Conservation (phyloP, 306 rosid species). For the Canavalia gladiata region DNA sequence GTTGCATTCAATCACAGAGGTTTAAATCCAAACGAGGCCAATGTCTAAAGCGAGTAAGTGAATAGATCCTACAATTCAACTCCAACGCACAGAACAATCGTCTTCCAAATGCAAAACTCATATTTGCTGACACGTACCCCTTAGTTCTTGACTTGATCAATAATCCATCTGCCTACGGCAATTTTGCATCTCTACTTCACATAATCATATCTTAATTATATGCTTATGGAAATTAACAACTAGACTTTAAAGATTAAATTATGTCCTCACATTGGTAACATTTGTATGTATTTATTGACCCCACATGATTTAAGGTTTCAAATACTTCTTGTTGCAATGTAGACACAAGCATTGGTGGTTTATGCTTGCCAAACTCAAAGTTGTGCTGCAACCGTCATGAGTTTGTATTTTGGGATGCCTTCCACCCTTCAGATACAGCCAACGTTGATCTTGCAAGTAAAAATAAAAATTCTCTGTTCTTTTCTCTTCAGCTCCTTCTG, state of each 20-base stretch:
- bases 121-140: conserved; percentile 73
- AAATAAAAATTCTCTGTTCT: conserved; percentile 58
- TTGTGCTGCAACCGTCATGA: conserved; percentile 57
- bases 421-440: conserved; percentile 93
- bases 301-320: conserved; percentile 78
- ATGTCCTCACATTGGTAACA: too few relatives aligned
- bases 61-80: conserved; percentile 58
- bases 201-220: neutral
- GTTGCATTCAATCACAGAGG: conserved; percentile 95
- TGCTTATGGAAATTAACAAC: too few relatives aligned
- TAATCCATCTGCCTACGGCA: conserved; percentile 70
- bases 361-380: conserved; percentile 88
- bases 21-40: conserved; percentile 73
- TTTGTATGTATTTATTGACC: neutral
- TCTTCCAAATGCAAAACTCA: conserved; percentile 64
- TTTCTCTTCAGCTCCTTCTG: conserved; percentile 47
- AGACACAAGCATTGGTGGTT: conserved; percentile 61
- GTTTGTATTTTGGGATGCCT: conserved; percentile 71
- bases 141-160: conserved; percentile 68
- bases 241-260: neutral
- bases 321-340: conserved; percentile 69
- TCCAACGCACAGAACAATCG: conserved; percentile 60
- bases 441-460: conserved; percentile 68
- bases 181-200: neutral
- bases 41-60: conserved; percentile 75